A percentile compares a stretch with the other conserved stretches of the same genome.
Conservation (phyloP, 805 yeast genomes). For the Isabelozyma rhagii region DNA sequence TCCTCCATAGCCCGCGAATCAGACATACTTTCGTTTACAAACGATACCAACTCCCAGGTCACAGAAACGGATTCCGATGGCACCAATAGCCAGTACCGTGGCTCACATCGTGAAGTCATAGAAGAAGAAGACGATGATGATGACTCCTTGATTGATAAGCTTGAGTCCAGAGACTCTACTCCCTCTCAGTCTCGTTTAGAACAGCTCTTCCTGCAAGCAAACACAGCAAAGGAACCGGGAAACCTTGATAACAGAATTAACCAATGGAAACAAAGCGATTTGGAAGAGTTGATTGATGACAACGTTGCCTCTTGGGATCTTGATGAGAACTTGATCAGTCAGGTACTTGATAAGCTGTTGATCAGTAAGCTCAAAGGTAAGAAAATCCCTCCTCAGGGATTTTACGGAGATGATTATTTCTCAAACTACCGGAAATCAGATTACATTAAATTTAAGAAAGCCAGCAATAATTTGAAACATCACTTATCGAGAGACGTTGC, state of each 20-base stretch:
- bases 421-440: slow-evolving; percentile 3
- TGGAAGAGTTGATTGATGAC: slow-evolving; percentile 23
- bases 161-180: not conserved
- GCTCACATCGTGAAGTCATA: slow-evolving; percentile 1
- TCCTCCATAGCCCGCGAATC: slow-evolving; percentile 10
- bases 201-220: not conserved
- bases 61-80: slow-evolving; percentile 2
- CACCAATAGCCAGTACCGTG: not conserved
- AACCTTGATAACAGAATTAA: slow-evolving; percentile 8
- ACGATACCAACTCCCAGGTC: slow-evolving; percentile 9
- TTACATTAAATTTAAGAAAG: slow-evolving; percentile 3
- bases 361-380: not conserved
- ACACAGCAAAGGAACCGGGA: slow-evolving; percentile 4
- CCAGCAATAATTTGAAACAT: slow-evolving; percentile 2
- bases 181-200: slow-evolving; percentile 5
- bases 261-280: slow-evolving; percentile 5
- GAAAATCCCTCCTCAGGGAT: not conserved
- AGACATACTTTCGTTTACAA: slow-evolving; percentile 25
- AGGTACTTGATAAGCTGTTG: not conserved
- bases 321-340: slow-evolving; percentile 15
- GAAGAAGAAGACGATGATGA: slow-evolving; percentile 6
- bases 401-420: slow-evolving; percentile 7
- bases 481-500: slow-evolving; percentile 2
- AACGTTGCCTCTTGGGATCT: slow-evolving; percentile 37
- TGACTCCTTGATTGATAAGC: slow-evolving; percentile 8